Evolutionary conservation across 352 stramenopile genomes (phyloP).

Genomic region (Globisporangium orthogonon): DNA sequence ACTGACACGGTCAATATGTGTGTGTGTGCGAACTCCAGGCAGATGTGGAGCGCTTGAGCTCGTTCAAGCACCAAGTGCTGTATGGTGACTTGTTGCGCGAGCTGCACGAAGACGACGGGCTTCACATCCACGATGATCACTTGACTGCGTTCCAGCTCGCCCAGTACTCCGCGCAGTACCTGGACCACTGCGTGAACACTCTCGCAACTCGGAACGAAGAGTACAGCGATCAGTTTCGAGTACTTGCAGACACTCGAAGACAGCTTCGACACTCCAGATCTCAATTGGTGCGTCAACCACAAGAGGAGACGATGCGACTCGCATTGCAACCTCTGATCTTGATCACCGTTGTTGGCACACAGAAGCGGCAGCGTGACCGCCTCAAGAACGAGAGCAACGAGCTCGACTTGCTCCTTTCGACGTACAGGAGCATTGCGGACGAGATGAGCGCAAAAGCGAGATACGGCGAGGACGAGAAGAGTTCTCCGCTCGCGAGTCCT

Average conservation of each 20-base stretch:
- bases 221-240: slow-evolving; percentile 31
- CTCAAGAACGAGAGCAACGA: slow-evolving; percentile 50
- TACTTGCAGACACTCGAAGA: slow-evolving; percentile 10
- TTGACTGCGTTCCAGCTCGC: slow-evolving; percentile 41
- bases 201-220: slow-evolving; percentile 28
- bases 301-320: neutral
- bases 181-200: slow-evolving; percentile 47
- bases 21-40: slow-evolving; percentile 18
- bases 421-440: slow-evolving; percentile 46
- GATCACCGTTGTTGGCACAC: neutral
- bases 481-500: neutral
- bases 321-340: neutral
- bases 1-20: neutral
- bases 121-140: slow-evolving; percentile 47
- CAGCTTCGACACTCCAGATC: slow-evolving; percentile 20
- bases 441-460: neutral
- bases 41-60: slow-evolving; percentile 40
- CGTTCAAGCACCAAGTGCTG: slow-evolving; percentile 49
- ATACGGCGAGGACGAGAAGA: neutral
- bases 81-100: slow-evolving; percentile 47
- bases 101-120: slow-evolving; percentile 34
- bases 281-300: slow-evolving; percentile 13
- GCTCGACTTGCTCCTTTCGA: slow-evolving; percentile 40
- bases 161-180: slow-evolving; percentile 66
- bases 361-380: slow-evolving; percentile 32